Evolutionary conservation across 2,329 filamentous ascomycete genomes (phyloP).

Genomic region (Pseudogymnoascus sp.): DNA sequence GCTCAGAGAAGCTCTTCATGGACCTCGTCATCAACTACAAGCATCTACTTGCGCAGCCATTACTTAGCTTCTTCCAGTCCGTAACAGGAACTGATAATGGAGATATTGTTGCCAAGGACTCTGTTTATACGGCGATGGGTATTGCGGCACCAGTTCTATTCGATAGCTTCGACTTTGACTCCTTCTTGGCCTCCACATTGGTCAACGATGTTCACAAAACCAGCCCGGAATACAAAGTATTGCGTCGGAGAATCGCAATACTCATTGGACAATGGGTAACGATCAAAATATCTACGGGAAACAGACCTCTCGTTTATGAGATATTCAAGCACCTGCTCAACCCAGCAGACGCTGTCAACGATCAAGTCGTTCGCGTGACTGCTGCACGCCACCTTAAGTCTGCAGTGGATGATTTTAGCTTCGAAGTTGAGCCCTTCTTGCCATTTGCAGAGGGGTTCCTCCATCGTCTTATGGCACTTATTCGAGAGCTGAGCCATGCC

Average conservation of each 20-base stretch:
- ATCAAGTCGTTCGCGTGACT: conserved; percentile 85
- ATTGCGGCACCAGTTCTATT: conserved; percentile 71
- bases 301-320: conserved; percentile 69
- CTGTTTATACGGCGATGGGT: conserved; percentile 88
- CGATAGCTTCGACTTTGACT: conserved; percentile 72
- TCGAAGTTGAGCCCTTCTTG: conserved; percentile 62
- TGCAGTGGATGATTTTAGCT: conserved; percentile 78
- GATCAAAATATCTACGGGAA: conserved; percentile 61
- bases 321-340: conserved; percentile 84
- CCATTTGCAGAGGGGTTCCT: conserved; percentile 71
- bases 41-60: conserved; percentile 64
- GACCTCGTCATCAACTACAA: conserved; percentile 88
- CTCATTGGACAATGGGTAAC: conserved; percentile 84
- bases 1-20: conserved; percentile 87
- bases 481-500: conserved; percentile 68
- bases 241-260: conserved; percentile 81
- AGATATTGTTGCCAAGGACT: conserved; percentile 73
- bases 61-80: conserved; percentile 74
- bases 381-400: conserved; percentile 76
- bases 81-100: conserved; percentile 58
- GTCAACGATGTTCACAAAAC: conserved; percentile 66
- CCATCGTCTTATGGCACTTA: conserved; percentile 63
- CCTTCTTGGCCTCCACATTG: conserved; percentile 66
- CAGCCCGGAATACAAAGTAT: conserved; percentile 61
- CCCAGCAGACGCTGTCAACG: conserved; percentile 68